A percentile compares a stretch with the other conserved stretches of the same genome.
Evolutionary conservation across 257 asterid species (phyloP).

Genomic region (Forsythia viridissima): DNA sequence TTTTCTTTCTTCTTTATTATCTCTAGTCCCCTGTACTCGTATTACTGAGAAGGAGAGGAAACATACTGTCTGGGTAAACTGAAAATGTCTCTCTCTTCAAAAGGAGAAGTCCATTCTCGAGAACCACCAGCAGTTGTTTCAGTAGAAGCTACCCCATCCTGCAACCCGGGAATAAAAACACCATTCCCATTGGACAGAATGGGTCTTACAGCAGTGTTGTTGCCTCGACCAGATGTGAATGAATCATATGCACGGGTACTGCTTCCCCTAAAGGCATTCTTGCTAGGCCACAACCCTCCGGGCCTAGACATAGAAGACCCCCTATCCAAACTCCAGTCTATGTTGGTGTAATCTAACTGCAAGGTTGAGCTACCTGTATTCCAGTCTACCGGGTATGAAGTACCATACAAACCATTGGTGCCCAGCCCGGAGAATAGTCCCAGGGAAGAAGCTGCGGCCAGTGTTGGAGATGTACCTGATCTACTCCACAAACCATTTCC

Average conservation of each 20-base stretch:
- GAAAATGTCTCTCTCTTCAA: conserved; percentile 86
- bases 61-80: conserved; percentile 89
- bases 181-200: conserved; percentile 43
- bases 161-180: conserved; percentile 44
- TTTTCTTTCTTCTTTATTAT: conserved; percentile 34
- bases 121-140: conserved; percentile 52
- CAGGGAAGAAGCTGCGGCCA: conserved; percentile 55
- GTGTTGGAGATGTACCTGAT: conserved; percentile 46
- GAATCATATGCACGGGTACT: conserved; percentile 44
- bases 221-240: conserved; percentile 46
- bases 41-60: conserved; percentile 76
- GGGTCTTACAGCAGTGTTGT: conserved; percentile 55
- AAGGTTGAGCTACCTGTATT: conserved; percentile 42
- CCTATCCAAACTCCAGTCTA: conserved; percentile 64
- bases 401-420: conserved; percentile 38
- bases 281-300: conserved; percentile 47
- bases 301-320: conserved; percentile 34
- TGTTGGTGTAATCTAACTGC: conserved; percentile 52
- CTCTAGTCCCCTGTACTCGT: conserved; percentile 27
- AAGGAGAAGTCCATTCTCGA: conserved; percentile 88
- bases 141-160: conserved; percentile 45
- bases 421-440: conserved; percentile 62
- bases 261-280: conserved; percentile 41
- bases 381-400: conserved; percentile 58
- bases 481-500: conserved; percentile 49